Evolutionary conservation across 2,329 filamentous ascomycete genomes (phyloP), one percentile per base, ranked within the genome.

Genomic region (Xylariaceae sp.): DNA sequence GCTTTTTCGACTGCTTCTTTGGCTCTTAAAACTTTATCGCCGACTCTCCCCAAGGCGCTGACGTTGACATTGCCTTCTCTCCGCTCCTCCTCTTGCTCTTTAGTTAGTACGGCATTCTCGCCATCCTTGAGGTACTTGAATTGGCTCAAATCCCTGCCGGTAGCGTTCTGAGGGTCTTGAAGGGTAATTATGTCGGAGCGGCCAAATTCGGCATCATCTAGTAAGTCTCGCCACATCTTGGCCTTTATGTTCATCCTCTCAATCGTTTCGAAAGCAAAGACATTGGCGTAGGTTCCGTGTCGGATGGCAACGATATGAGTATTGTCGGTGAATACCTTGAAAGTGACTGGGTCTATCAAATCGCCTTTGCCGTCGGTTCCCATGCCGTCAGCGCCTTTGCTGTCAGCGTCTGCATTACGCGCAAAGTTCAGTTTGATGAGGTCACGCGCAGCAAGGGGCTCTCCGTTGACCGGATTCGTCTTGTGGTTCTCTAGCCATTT

Each of bases 321-420:
- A 73, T 97, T 97, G 71, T 99, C 92, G 40, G 94, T 99, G 67
- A 99, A 91, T 7, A 96, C 89, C 73, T 99, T 99, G 80, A 90
- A 97, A 0, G 92, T 97, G 40, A 99, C 93, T 0, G 94, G 95
- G 67, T 99, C 94, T 59, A 97, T 91, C 66, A 94, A 89, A 65
- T 97, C 94, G 47, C 85, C 89, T 55, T 81, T 79, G 13, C 77
- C 81, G 58, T 84, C 81, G 58, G 75, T 75, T 10, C 57, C 64
- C 8, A 74, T 59, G 2, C 75, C 77, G 33, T 73, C 71, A 7
- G 75, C 75, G 55, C 70, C 69, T 33, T 78, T 74, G 2, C 76
- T 75, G 61, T 81, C 76, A 36, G 76, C 73, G 57, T 92, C 88
- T 47, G 92, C 89, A 72, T 97, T 99, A 71, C 93, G 92, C 55